A percentile compares a stretch with the other conserved stretches of the same genome.
Evolutionary conservation across 306 rosid species (phyloP).

Genomic region (Castanopsis chinensis): DNA sequence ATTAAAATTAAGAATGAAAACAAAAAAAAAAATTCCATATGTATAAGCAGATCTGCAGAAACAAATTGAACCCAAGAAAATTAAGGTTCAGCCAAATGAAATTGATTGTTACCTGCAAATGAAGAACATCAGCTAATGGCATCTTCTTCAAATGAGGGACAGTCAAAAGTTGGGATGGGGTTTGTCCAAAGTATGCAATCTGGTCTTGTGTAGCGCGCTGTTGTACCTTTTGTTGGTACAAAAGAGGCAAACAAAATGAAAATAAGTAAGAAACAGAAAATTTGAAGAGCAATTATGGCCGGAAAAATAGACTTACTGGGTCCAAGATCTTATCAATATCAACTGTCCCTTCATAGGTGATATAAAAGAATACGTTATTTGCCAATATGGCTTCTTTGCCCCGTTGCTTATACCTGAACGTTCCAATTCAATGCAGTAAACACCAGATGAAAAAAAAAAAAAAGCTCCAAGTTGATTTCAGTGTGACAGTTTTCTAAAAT

Average conservation of each 20-base stretch:
- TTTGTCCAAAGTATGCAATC: constrained; percentile 98
- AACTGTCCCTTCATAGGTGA: constrained; percentile 91
- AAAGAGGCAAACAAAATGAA: neutral
- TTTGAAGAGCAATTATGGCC: constrained; percentile 20
- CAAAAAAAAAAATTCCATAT: neutral
- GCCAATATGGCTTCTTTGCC: constrained; percentile 90
- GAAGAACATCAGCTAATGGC: constrained; percentile 82
- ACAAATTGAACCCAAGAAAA: neutral
- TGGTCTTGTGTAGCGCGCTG: constrained; percentile 93
- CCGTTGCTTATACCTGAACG: constrained; percentile 85
- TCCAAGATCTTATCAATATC: constrained; percentile 93
- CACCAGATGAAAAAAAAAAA: constrained; percentile 14
- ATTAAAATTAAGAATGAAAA: neutral
- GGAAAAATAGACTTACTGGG: constrained; percentile 62
- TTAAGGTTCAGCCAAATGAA: constrained; percentile 11
- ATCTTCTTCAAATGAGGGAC: constrained; percentile 79
- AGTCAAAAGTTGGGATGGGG: constrained; percentile 92
- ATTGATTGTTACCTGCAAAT: constrained; percentile 70
- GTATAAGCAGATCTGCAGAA: neutral
- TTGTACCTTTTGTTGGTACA: constrained; percentile 63
- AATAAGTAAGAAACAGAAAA: neutral
- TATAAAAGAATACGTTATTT: constrained; percentile 90
- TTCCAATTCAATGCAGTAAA: constrained; percentile 31
- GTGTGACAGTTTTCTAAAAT: constrained; percentile 17
- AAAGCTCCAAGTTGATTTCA: constrained; percentile 21